Evolutionary conservation across 73 alveolate genomes (phyloP).

Genomic region (Durusdinium trenchii): DNA sequence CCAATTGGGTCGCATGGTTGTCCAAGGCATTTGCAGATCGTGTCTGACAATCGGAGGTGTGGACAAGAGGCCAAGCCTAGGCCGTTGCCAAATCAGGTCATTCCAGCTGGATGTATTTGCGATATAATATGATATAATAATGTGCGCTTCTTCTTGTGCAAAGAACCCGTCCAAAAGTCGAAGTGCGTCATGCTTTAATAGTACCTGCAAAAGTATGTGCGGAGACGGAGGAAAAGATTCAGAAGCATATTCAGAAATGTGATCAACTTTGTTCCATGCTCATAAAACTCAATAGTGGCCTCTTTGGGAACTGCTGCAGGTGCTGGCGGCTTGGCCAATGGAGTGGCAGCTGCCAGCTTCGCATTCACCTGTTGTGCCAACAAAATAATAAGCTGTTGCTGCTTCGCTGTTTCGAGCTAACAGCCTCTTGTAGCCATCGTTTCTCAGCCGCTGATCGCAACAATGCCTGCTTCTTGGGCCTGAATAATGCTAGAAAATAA

Average conservation of each 20-base stretch:
- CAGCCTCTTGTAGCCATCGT: conserved; percentile 80
- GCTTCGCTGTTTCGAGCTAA: background rate
- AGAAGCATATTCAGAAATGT: background rate
- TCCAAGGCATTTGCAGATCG: conserved; percentile 1
- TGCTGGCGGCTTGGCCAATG: conserved; percentile 85
- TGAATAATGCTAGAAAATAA: background rate
- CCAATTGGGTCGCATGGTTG: too few species aligned
- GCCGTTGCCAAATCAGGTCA: too few species aligned
- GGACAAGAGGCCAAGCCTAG: conserved; percentile 94
- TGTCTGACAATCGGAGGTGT: conserved; percentile 29
- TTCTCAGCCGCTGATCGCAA: conserved; percentile 66
- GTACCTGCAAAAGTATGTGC: background rate
- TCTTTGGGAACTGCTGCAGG: conserved; percentile 81
- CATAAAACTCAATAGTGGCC: background rate
- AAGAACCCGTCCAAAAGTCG: conserved; percentile 44
- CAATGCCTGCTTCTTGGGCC: conserved; percentile 92
- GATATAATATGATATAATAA: background rate
- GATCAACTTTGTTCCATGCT: background rate
- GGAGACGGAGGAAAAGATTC: background rate
- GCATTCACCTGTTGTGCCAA: conserved; percentile 45
- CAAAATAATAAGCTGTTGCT: background rate
- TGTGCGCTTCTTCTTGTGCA: background rate
- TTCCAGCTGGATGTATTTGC: background rate
- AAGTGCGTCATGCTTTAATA: conserved; percentile 58
- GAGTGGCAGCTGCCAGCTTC: conserved; percentile 35